Percentiles rank a stretch among this genome's conserved stretches.
Evolutionary conservation across 805 yeast species (phyloP).

Genomic region (Saturnispora mendoncae): DNA sequence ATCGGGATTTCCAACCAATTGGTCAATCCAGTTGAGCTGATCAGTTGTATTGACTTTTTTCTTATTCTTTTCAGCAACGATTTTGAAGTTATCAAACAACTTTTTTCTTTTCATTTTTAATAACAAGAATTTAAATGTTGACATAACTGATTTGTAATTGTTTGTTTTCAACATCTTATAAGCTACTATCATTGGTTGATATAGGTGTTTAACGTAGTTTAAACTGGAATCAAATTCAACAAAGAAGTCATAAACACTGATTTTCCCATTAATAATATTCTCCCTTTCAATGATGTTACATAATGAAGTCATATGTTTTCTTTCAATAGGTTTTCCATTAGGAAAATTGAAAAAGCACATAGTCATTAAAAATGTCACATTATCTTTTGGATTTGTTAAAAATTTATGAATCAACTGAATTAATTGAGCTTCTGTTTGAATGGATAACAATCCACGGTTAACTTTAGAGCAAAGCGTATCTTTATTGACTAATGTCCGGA

Average conservation of each 20-base stretch:
- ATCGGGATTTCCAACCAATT: neutral
- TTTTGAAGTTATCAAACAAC: neutral
- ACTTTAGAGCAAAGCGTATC: constrained; percentile 4
- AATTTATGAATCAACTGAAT: neutral
- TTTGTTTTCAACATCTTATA: neutral
- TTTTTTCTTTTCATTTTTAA: neutral
- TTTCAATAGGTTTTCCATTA: neutral
- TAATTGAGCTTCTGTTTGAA: neutral
- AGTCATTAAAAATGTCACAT: neutral
- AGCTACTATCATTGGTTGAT: too few relatives aligned
- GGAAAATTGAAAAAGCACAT: constrained; percentile 1
- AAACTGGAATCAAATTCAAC: constrained; percentile 1
- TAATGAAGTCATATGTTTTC: neutral
- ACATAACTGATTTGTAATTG: neutral
- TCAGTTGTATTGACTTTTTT: neutral
- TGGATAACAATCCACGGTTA: neutral
- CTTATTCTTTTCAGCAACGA: neutral
- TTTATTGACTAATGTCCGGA: neutral
- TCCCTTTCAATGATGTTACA: constrained; percentile 5
- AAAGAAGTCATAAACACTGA: constrained; percentile 6
- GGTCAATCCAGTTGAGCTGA: neutral
- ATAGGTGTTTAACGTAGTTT: too few relatives aligned
- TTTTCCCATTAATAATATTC: neutral
- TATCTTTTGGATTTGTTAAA: constrained; percentile 2
- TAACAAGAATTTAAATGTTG: constrained; percentile 1